These are phyloP conservation scores for Ensete glaucum DNA, from an alignment of 176 grass and related monocot species.

Conservation along the genomic window DNA sequence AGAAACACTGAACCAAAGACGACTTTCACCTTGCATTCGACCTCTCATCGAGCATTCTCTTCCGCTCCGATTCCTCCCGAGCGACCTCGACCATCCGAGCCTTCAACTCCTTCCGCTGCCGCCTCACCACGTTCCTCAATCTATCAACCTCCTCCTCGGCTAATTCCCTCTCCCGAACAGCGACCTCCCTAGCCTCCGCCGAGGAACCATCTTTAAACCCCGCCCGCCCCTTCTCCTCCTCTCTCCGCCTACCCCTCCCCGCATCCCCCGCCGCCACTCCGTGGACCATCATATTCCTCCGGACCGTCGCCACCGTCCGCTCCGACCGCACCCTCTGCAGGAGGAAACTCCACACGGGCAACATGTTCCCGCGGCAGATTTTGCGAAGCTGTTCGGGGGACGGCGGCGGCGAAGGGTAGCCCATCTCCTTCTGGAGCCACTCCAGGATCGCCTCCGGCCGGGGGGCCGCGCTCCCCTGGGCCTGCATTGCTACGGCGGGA, in stretches of 20 bases:
- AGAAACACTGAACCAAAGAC: neutral
- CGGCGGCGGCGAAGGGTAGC: conserved; percentile 65
- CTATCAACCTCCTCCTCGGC: conserved; percentile 86
- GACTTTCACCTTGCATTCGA: conserved; percentile 64
- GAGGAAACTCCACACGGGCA: conserved; percentile 90
- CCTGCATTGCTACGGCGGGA: conserved; percentile 35
- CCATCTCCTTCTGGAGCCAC: conserved; percentile 99
- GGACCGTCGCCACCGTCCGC: conserved; percentile 70
- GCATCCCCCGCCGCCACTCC: conserved; percentile 40
- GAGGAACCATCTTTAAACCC: conserved; percentile 49
- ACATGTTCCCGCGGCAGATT: conserved; percentile 99
- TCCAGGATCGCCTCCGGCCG: conserved; percentile 85
- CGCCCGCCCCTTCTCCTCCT: conserved; percentile 29
- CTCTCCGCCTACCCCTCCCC: conserved; percentile 37
- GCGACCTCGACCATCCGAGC: conserved; percentile 70
- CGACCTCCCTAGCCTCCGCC: conserved; percentile 49
- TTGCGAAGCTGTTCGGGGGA: conserved; percentile 85
- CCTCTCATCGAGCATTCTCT: conserved; percentile 73
- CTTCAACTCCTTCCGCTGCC: conserved; percentile 91
- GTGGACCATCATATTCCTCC: conserved; percentile 82
- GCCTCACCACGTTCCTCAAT: conserved; percentile 67
- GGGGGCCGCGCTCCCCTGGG: conserved; percentile 36
- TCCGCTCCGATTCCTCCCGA: conserved; percentile 79
- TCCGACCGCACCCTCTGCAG: conserved; percentile 86
- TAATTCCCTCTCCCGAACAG: conserved; percentile 49